Evolutionary conservation across 2,329 filamentous ascomycete species (phyloP).

Genomic region (Penicillium sp.): DNA sequence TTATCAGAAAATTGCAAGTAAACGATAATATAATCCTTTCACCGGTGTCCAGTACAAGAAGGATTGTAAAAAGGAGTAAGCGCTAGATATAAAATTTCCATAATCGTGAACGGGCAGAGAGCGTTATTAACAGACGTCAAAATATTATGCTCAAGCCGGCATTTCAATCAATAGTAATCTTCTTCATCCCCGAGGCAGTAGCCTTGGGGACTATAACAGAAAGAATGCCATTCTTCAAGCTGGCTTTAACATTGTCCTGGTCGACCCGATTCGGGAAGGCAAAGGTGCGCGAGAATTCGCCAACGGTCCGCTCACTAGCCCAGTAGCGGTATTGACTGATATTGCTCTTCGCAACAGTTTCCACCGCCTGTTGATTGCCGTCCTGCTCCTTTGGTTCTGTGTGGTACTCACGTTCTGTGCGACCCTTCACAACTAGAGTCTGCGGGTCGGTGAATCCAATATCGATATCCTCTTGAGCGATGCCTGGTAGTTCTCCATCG

Average conservation of each 20-base stretch:
- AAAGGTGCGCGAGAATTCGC: slow-evolving; percentile 64
- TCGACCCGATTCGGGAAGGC: slow-evolving; percentile 62
- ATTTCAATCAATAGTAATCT: slow-evolving; percentile 63
- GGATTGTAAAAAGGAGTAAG: too few species aligned
- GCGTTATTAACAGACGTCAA: too few species aligned
- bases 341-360: slow-evolving; percentile 9
- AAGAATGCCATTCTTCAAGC: slow-evolving; percentile 64
- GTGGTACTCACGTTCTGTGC: slow-evolving; percentile 42
- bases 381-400: slow-evolving; percentile 32
- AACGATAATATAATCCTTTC: too few species aligned
- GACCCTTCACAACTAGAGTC: slow-evolving; percentile 52
- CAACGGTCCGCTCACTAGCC: slow-evolving; percentile 63
- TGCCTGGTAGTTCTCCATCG: slow-evolving; percentile 54
- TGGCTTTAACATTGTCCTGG: slow-evolving; percentile 65
- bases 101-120: too few species aligned
- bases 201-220: slow-evolving; percentile 63
- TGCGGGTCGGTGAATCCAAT: slow-evolving; percentile 54
- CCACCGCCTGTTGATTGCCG: slow-evolving; percentile 28
- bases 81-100: too few species aligned
- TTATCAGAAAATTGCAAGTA: too few species aligned
- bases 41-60: too few species aligned
- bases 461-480: slow-evolving; percentile 50
- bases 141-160: too few species aligned
- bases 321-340: slow-evolving; percentile 56
- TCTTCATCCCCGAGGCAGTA: slow-evolving; percentile 51